These are phyloP conservation scores for Lasiodiplodia citricola DNA, from an alignment of 2,329 filamentous ascomycete species.

Conservation along the genomic window DNA sequence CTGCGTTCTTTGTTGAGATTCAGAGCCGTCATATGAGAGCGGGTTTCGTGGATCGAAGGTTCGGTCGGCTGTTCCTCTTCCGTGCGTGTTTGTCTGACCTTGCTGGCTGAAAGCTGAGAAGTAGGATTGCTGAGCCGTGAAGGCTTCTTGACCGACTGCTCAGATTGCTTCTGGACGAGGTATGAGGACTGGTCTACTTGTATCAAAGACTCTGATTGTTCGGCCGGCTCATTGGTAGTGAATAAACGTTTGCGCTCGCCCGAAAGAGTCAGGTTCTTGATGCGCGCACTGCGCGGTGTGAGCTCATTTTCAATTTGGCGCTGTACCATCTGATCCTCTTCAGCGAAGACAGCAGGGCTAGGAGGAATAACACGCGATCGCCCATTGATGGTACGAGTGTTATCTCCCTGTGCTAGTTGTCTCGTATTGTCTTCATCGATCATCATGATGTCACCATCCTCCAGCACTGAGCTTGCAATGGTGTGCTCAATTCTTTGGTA, in stretches of 20 bases:
- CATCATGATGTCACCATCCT: not conserved
- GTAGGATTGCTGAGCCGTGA: not conserved
- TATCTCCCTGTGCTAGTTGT: not conserved
- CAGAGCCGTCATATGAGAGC: slow-evolving; percentile 12
- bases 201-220: not conserved
- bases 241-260: slow-evolving; percentile 1
- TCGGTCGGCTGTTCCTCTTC: not conserved
- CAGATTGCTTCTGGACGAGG: not conserved
- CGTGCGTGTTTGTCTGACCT: slow-evolving; percentile 36
- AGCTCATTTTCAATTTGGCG: slow-evolving; percentile 20
- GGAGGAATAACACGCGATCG: slow-evolving; percentile 9
- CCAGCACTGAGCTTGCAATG: slow-evolving; percentile 18
- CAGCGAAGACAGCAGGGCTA: slow-evolving; percentile 5
- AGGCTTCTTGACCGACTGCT: not conserved
- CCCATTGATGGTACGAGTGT: not conserved
- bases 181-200: not conserved
- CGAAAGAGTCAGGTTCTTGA: not conserved
- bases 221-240: not conserved
- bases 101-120: slow-evolving; percentile 12
- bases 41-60: not conserved
- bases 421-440: not conserved
- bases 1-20: not conserved
- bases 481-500: slow-evolving; percentile 18
- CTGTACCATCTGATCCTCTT: slow-evolving; percentile 16
- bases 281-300: slow-evolving; percentile 3